Base-by-base conservation (phyloP, 2,329 filamentous ascomycete genomes). In the Pezicula carpinea region DNA sequence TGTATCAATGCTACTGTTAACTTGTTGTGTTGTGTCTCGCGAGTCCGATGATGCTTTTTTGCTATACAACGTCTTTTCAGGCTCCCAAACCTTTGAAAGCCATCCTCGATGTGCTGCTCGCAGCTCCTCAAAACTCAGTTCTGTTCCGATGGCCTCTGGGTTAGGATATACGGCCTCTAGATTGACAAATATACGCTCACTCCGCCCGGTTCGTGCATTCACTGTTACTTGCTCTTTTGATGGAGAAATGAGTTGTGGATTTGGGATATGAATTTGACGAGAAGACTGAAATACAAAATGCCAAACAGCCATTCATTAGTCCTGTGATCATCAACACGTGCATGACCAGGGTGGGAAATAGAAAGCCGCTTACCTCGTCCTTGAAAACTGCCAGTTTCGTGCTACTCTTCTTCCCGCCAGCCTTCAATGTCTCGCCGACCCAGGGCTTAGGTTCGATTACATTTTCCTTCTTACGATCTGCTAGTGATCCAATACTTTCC, bases 401-500 rank as follows among this genome's bases (percentile, higher is more conserved):
- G 26, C 77, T 81, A 36, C 75, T 80, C 70, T 89, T 88, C 72
- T 89, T 93, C 59, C 89, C 92, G 35, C 87, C 89, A 3, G 82
- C 87, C 67, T 92, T 89, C 57, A 99, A 69, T 34, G 87, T 96
- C 72, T 97, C 90, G 21, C 93, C 93, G 10, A 76, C 86, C 93
- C 91, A 96, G 17, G 92, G 89, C 63, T 86, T 91, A 10, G 91
- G 82, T 64, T 92, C 89, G 55, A 91, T 72, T 6, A 76, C 75
- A 62, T 99, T 99, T 67, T 99, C 93, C 75, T 97, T 99, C 74
- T 89, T 96, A 42, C 93, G 80, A 51, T 96, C 87, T 43, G 83
- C 79, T 50, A 96, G 70, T 1, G 89, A 89, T 23, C 88, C 91
- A 62, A 99, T 96, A 52, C 75, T 92, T 54, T 96, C 89, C 92